These are phyloP conservation scores for Diaporthe longicolla DNA, from an alignment of 2,329 filamentous ascomycete species.

Conservation along the genomic window DNA sequence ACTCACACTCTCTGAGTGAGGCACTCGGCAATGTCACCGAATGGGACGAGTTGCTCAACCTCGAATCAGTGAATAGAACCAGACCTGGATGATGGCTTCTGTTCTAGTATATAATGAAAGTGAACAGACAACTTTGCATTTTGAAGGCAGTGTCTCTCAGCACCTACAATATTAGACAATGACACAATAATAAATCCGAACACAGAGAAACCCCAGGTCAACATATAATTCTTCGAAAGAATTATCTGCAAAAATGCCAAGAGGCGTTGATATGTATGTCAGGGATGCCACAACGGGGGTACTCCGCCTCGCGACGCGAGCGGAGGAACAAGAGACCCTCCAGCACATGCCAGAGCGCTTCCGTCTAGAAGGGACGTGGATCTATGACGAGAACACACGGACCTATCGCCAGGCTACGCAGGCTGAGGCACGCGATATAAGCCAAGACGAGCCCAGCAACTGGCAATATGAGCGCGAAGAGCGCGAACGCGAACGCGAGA, in stretches of 20 bases:
- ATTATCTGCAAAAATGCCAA: background rate
- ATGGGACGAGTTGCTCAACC: background rate
- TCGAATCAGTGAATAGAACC: background rate
- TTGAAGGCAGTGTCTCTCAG: too few relatives aligned
- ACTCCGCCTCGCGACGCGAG: constrained; percentile 14
- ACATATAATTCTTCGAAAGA: background rate
- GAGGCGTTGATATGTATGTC: constrained; percentile 9
- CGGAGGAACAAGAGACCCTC: background rate
- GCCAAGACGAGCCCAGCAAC: background rate
- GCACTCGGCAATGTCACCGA: background rate
- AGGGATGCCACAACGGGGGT: background rate
- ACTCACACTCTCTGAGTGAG: background rate
- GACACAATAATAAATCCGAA: background rate
- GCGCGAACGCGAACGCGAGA: background rate
- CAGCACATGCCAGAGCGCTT: background rate
- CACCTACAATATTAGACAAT: background rate
- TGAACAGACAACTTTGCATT: background rate
- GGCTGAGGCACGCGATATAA: constrained; percentile 8
- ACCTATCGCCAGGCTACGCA: constrained; percentile 12
- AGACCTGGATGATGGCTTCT: background rate
- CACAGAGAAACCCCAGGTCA: background rate
- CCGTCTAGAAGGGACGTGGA: constrained; percentile 3
- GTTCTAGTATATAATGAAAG: background rate
- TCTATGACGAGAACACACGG: background rate
- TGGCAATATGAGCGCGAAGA: constrained; percentile 1